These are phyloP conservation scores for Phytophthora nicotianae DNA, from an alignment of 352 stramenopile genomes.

Conservation along the genomic window DNA sequence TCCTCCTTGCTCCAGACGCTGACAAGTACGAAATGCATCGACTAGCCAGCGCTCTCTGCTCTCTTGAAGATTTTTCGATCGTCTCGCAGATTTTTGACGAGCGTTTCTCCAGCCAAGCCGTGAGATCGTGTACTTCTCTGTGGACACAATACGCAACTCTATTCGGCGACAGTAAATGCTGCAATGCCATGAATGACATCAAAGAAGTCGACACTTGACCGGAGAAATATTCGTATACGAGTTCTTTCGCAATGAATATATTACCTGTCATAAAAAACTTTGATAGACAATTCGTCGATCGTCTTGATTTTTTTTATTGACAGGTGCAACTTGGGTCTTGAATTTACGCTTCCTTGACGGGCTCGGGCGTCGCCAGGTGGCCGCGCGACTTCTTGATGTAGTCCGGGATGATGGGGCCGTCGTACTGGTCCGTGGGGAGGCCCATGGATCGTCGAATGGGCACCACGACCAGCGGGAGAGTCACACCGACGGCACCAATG, in stretches of 20 bases:
- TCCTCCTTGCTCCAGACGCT: conserved; percentile 50
- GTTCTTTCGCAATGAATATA: neutral
- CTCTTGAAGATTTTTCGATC: conserved; percentile 48
- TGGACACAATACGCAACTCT: conserved; percentile 62
- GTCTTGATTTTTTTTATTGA: conserved; percentile 14
- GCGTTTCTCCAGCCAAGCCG: conserved; percentile 29
- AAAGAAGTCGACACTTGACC: neutral
- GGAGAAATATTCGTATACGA: neutral
- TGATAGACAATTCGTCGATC: conserved; percentile 1
- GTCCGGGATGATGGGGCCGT: conserved; percentile 81
- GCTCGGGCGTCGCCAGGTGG: conserved; percentile 48
- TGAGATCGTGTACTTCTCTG: conserved; percentile 40
- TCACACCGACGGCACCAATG: conserved; percentile 72
- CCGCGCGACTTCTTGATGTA: conserved; percentile 79
- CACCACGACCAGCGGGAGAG: conserved; percentile 79
- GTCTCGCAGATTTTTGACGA: conserved; percentile 45
- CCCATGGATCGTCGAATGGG: conserved; percentile 84
- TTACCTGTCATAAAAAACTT: conserved; percentile 20
- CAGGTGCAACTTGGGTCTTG: conserved; percentile 5
- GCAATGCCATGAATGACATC: conserved; percentile 21
- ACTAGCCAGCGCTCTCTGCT: conserved; percentile 49
- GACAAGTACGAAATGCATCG: conserved; percentile 55
- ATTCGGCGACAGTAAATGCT: conserved; percentile 42
- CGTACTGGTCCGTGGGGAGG: conserved; percentile 89
- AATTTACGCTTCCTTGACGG: conserved; percentile 41